phyloP scores from a whole-genome alignment of 2,329 filamentous ascomycete genomes.

The Paracorniculantispora psalliotae region DNA sequence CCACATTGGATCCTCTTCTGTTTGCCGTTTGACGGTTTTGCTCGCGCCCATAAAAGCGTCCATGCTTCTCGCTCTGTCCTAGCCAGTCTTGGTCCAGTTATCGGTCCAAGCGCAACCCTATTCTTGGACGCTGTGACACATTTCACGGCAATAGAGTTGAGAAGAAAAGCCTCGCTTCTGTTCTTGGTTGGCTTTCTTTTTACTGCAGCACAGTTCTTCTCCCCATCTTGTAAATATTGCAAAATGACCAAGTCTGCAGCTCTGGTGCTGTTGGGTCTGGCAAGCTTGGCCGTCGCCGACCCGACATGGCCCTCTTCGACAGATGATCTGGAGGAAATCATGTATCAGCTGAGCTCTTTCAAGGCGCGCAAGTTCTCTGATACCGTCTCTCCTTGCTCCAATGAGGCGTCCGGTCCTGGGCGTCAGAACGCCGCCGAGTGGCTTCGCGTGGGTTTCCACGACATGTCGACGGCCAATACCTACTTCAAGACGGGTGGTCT shows the following conservation, averaged over 20 bases:
- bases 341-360: conserved; percentile 54
- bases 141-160: neutral
- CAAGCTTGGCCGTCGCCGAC: conserved; percentile 34
- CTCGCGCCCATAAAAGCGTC: neutral
- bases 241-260: conserved; percentile 19
- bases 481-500: conserved; percentile 47
- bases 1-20: neutral
- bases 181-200: neutral
- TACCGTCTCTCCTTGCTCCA: conserved; percentile 52
- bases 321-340: conserved; percentile 60
- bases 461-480: conserved; percentile 52
- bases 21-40: neutral
- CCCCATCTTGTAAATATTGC: neutral
- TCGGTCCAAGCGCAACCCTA: neutral
- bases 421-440: conserved; percentile 57
- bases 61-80: neutral
- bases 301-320: conserved; percentile 56
- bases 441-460: conserved; percentile 57
- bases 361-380: conserved; percentile 50
- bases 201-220: neutral
- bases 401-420: conserved; percentile 47
- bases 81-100: neutral
- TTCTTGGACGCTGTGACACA: neutral
- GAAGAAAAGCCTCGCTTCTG: neutral
- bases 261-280: conserved; percentile 34